Percentiles rank a stretch among this genome's conserved stretches.
Evolutionary conservation across 768 basidiomycete genomes (phyloP).

Genomic region (Pleurotus djamor): DNA sequence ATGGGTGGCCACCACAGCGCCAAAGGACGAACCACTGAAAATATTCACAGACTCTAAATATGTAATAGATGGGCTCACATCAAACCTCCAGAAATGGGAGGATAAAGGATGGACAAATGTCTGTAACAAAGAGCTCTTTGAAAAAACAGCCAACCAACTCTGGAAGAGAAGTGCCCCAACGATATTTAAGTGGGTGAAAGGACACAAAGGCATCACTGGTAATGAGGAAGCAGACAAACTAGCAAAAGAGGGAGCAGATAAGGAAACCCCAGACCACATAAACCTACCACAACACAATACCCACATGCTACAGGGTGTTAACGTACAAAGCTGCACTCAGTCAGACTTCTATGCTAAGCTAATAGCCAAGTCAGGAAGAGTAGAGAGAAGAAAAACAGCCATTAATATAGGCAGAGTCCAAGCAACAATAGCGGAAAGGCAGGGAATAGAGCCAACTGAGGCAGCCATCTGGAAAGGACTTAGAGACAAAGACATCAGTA

Average conservation of each 20-base stretch:
- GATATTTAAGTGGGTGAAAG: constrained; percentile 21
- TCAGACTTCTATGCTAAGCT: too few relatives aligned
- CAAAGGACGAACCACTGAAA: constrained; percentile 1
- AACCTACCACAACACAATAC: constrained; percentile 7
- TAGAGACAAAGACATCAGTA: too few relatives aligned
- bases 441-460: too few relatives aligned
- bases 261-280: neutral
- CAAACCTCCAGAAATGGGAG: constrained; percentile 17
- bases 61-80: constrained; percentile 17
- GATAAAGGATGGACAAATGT: constrained; percentile 21
- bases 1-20: constrained; percentile 3
- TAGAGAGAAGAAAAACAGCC: too few relatives aligned
- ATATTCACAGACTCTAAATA: constrained; percentile 21
- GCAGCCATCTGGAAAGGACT: too few relatives aligned
- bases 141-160: constrained; percentile 6
- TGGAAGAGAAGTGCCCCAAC: constrained; percentile 12
- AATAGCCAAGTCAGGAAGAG: too few relatives aligned
- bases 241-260: constrained; percentile 14
- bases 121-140: constrained; percentile 12
- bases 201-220: constrained; percentile 12
- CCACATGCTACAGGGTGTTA: constrained; percentile 11
- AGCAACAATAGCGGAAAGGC: too few relatives aligned
- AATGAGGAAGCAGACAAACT: constrained; percentile 20
- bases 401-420: too few relatives aligned
- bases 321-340: constrained; percentile 10